Evolutionary conservation across 345 rosid species (phyloP).

Genomic region (Brassica nigra): DNA sequence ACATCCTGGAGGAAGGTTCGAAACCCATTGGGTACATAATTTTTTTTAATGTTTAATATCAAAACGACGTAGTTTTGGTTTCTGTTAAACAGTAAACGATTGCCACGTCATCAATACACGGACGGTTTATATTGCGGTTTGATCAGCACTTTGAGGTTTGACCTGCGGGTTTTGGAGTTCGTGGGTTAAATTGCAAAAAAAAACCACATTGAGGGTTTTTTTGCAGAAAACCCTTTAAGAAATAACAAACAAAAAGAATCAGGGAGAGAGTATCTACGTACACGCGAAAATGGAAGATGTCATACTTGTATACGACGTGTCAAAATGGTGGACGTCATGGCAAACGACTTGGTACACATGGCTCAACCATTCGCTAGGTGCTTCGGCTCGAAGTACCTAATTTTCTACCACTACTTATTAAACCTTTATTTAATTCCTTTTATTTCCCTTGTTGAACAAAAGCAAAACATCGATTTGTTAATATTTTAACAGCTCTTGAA

Average conservation of each 20-base stretch:
- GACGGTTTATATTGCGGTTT: no score
- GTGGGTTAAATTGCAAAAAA: no score
- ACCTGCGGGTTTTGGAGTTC: no score
- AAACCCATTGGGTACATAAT: no score
- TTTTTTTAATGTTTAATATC: no score
- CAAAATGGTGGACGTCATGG: conserved; percentile 12
- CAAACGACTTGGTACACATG: conserved; percentile 31
- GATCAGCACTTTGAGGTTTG: no score
- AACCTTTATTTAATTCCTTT: background rate
- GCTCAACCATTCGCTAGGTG: conserved; percentile 10
- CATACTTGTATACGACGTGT: conserved; percentile 24
- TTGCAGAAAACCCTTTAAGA: background rate
- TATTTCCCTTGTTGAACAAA: background rate
- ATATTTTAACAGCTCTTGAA: background rate
- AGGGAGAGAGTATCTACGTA: background rate
- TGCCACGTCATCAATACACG: no score
- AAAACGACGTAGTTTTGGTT: no score
- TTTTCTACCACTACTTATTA: conserved; percentile 15
- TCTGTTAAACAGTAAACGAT: no score
- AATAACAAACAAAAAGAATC: background rate
- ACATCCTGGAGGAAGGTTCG: no score
- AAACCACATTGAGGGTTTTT: no score
- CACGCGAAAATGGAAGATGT: conserved; percentile 22
- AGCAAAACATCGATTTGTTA: background rate
- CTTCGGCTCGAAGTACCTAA: conserved; percentile 32